phyloP scores from a whole-genome alignment of 208 protist species.

The Leishmania amazonensis region DNA sequence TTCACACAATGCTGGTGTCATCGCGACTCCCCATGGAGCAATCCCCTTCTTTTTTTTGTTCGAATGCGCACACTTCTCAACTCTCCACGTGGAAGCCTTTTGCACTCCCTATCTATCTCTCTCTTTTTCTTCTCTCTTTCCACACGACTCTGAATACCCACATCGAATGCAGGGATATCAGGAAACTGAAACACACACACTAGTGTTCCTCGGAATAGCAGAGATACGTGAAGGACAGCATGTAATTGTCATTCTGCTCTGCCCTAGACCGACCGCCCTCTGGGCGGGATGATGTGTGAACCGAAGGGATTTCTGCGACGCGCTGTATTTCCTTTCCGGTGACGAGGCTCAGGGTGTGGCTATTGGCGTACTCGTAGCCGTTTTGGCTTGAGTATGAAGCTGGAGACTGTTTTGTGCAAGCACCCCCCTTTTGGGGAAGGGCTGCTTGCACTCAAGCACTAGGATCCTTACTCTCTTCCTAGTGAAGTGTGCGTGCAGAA shows the following conservation, averaged over 20 bases:
- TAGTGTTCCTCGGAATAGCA: not conserved
- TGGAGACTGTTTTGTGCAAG: not conserved
- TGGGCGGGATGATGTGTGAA: not conserved
- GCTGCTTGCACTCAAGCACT: not conserved
- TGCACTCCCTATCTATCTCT: not conserved
- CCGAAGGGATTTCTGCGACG: not conserved
- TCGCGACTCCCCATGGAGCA: not conserved
- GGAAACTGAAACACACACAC: not conserved
- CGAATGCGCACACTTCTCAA: not conserved
- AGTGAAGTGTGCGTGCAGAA: not conserved
- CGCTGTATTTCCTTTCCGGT: not conserved
- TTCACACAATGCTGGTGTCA: not conserved
- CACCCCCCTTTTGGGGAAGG: not conserved
- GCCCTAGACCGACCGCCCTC: not conserved
- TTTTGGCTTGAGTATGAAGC: conserved; percentile 23
- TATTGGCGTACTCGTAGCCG: conserved; percentile 4
- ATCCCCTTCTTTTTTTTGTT: not conserved
- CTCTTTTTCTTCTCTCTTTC: conserved; percentile 13
- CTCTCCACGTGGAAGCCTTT: not conserved
- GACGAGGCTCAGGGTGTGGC: conserved; percentile 23
- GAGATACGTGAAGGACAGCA: not conserved
- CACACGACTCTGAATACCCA: not conserved
- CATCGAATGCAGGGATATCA: not conserved
- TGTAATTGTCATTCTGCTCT: not conserved
- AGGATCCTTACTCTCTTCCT: not conserved